These are phyloP conservation scores for Hyaloscypha finlandica DNA, from an alignment of 495 filamentous ascomycete genomes.

Conservation along the genomic window DNA sequence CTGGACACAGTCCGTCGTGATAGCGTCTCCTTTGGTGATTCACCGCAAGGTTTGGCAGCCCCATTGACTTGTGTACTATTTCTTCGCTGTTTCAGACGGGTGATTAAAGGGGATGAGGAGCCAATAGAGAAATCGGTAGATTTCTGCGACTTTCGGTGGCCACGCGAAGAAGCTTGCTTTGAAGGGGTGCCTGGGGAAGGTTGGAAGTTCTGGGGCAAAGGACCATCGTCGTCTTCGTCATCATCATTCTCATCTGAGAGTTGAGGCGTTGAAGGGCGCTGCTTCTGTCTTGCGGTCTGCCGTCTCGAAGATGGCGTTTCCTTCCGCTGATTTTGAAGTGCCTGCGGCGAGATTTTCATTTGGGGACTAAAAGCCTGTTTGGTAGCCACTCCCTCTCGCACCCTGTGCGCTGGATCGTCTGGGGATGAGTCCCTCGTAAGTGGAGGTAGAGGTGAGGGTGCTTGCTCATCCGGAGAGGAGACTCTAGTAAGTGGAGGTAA, in stretches of 20 bases:
- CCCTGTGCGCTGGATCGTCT: background rate
- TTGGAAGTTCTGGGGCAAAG: background rate
- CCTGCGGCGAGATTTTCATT: background rate
- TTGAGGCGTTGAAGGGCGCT: background rate
- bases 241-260: background rate
- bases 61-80: background rate
- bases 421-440: background rate
- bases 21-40: conserved; percentile 10
- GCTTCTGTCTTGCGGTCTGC: background rate
- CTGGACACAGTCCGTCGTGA: background rate
- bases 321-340: background rate
- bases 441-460: background rate
- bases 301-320: background rate
- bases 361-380: background rate
- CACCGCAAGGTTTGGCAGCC: background rate
- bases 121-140: background rate
- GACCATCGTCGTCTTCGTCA: background rate
- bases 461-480: background rate
- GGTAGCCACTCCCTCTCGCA: background rate
- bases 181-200: background rate
- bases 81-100: background rate
- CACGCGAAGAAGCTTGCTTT: background rate
- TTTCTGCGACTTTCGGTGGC: background rate
- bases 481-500: background rate
- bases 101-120: conserved; percentile 10